Evolutionary conservation across 495 filamentous ascomycete genomes (phyloP).

Genomic region (Hypomontagnella submonticulosa): DNA sequence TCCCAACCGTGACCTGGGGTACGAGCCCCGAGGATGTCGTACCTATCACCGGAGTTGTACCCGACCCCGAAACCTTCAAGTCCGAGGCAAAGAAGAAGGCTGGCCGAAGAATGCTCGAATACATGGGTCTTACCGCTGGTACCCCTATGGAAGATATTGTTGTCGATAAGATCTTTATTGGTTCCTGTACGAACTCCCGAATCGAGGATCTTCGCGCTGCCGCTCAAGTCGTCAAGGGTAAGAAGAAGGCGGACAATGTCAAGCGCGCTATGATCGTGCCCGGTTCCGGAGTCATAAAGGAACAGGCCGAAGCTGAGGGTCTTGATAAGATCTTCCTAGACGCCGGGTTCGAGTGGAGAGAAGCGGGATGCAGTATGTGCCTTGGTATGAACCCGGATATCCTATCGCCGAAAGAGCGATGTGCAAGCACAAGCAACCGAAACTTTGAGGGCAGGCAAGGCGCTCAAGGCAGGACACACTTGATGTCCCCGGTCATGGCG

Average conservation of each 20-base stretch:
- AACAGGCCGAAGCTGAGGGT: slow-evolving; percentile 89
- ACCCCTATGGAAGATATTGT: slow-evolving; percentile 90
- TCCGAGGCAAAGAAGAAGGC: slow-evolving; percentile 80
- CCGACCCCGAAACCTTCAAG: slow-evolving; percentile 85
- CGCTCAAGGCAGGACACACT: slow-evolving; percentile 89
- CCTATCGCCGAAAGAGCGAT: slow-evolving; percentile 90
- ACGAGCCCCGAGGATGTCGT: slow-evolving; percentile 96
- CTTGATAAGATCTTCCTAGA: slow-evolving; percentile 92
- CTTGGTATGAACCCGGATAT: slow-evolving; percentile 99
- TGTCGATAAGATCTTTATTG: slow-evolving; percentile 97
- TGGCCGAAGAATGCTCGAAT: slow-evolving; percentile 85
- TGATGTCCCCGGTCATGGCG: slow-evolving; percentile 98
- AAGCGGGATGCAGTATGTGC: slow-evolving; percentile 98
- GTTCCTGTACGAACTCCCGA: slow-evolving; percentile 95
- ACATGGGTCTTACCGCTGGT: slow-evolving; percentile 91
- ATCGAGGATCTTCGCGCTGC: slow-evolving; percentile 96
- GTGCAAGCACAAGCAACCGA: slow-evolving; percentile 94
- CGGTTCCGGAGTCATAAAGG: slow-evolving; percentile 93
- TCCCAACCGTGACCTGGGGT: slow-evolving; percentile 95
- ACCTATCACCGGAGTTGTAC: slow-evolving; percentile 89
- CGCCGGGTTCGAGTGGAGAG: slow-evolving; percentile 96
- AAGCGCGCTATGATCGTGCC: slow-evolving; percentile 96
- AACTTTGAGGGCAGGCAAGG: slow-evolving; percentile 99
- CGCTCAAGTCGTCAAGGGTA: slow-evolving; percentile 84
- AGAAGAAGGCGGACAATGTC: slow-evolving; percentile 85